phyloP scores from a whole-genome alignment of 306 rosid genomes.

The Cicer bijugum region DNA sequence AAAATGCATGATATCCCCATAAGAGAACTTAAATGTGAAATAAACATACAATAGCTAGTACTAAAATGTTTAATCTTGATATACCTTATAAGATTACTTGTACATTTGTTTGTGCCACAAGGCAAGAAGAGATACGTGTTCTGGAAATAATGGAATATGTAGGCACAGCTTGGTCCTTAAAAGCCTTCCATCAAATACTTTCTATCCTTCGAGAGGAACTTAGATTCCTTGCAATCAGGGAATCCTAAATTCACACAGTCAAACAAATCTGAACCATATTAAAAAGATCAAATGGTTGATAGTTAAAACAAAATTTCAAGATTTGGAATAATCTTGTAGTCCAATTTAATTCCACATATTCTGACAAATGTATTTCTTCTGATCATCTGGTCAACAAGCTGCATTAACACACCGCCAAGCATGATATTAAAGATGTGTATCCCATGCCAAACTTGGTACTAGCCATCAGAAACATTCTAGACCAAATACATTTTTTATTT shows the following conservation, averaged over 20 bases:
- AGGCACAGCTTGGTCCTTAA: background rate
- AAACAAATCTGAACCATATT: no score
- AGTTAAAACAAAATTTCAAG: no score
- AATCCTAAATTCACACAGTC: no score
- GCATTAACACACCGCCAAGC: background rate
- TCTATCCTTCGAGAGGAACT: no score
- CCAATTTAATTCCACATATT: background rate
- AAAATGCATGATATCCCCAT: background rate
- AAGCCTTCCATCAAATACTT: background rate
- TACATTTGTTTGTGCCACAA: conserved; percentile 18
- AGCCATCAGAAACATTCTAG: conserved; percentile 71
- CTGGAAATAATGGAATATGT: background rate
- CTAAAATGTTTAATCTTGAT: conserved; percentile 9
- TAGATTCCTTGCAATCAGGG: no score
- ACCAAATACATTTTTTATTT: no score
- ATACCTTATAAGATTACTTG: background rate
- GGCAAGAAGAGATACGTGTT: background rate
- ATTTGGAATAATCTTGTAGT: no score
- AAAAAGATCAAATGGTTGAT: no score
- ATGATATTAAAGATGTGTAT: conserved; percentile 63
- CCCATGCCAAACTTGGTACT: conserved; percentile 72
- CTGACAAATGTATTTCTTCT: background rate
- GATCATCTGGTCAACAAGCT: background rate
- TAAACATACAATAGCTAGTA: background rate
- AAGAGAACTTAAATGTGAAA: background rate